phyloP scores from a whole-genome alignment of 192 early-diverging fungal species.

The Rhizoclosmatium sp. region DNA sequence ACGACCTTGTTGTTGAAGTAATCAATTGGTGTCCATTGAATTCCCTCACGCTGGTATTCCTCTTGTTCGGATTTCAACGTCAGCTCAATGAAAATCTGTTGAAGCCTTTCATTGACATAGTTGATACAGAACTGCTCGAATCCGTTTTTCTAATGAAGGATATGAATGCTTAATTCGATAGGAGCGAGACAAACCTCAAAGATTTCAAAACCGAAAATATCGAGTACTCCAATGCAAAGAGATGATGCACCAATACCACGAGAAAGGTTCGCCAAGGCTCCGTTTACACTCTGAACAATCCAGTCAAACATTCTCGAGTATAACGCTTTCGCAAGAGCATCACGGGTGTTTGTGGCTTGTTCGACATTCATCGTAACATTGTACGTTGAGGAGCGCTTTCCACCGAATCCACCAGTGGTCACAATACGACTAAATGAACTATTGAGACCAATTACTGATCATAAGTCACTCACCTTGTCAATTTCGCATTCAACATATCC shows the following conservation, averaged over 20 bases:
- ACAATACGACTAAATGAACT: slow-evolving; percentile 47
- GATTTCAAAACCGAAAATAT: slow-evolving; percentile 98
- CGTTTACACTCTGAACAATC: slow-evolving; percentile 93
- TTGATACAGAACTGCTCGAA: slow-evolving; percentile 98
- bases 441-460: neutral
- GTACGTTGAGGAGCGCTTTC: slow-evolving; percentile 58
- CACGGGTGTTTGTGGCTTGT: slow-evolving; percentile 88
- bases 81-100: slow-evolving; percentile 99
- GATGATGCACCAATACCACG: slow-evolving; percentile 57
- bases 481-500: slow-evolving; percentile 47
- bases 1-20: slow-evolving; percentile 99
- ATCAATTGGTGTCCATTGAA: slow-evolving; percentile 98
- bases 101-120: slow-evolving; percentile 96
- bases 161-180: slow-evolving; percentile 3
- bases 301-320: slow-evolving; percentile 97
- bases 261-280: slow-evolving; percentile 69
- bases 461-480: slow-evolving; percentile 45
- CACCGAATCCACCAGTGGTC: slow-evolving; percentile 60
- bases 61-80: slow-evolving; percentile 99
- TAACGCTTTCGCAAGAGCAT: slow-evolving; percentile 89
- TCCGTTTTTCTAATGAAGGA: slow-evolving; percentile 35
- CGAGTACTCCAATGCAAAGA: slow-evolving; percentile 86
- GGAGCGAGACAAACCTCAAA: neutral
- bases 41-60: slow-evolving; percentile 95
- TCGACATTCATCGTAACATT: slow-evolving; percentile 88